Conservation (phyloP, 2,329 filamentous ascomycete genomes). For the Lasiodiplodia sp. region DNA sequence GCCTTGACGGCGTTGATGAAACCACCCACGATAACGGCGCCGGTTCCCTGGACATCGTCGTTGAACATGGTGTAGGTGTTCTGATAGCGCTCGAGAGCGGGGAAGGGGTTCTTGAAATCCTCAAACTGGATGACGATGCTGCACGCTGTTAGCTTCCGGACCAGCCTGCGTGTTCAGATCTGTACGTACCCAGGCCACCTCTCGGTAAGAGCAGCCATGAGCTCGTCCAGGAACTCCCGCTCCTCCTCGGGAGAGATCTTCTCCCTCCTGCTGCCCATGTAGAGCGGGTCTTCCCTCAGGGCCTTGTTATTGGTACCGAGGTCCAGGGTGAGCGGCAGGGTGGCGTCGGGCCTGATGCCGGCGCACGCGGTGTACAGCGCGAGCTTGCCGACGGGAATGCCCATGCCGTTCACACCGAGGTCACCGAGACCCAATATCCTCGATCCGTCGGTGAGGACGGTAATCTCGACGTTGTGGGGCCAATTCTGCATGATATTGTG, state of each 20-base stretch:
- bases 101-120: constrained; percentile 97
- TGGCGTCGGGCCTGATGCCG: constrained; percentile 82
- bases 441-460: constrained; percentile 94
- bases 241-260: constrained; percentile 81
- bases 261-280: constrained; percentile 86
- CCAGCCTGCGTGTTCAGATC: constrained; percentile 9
- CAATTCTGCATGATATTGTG: constrained; percentile 90
- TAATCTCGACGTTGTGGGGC: constrained; percentile 94
- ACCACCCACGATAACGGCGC: constrained; percentile 90
- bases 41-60: constrained; percentile 97
- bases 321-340: constrained; percentile 69
- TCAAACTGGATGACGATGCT: constrained; percentile 89
- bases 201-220: constrained; percentile 90
- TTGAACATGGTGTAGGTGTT: constrained; percentile 95
- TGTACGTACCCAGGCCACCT: constrained; percentile 68
- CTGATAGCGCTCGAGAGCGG: constrained; percentile 88
- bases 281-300: constrained; percentile 80
- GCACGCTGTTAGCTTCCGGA: constrained; percentile 42
- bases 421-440: constrained; percentile 93
- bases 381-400: constrained; percentile 96
- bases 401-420: constrained; percentile 95
- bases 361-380: constrained; percentile 94
- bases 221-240: constrained; percentile 93
- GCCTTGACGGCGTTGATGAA: constrained; percentile 80
- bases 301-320: constrained; percentile 70